Evolutionary conservation across 306 rosid species (phyloP).

Genomic region (Lithocarpus polystachyus): DNA sequence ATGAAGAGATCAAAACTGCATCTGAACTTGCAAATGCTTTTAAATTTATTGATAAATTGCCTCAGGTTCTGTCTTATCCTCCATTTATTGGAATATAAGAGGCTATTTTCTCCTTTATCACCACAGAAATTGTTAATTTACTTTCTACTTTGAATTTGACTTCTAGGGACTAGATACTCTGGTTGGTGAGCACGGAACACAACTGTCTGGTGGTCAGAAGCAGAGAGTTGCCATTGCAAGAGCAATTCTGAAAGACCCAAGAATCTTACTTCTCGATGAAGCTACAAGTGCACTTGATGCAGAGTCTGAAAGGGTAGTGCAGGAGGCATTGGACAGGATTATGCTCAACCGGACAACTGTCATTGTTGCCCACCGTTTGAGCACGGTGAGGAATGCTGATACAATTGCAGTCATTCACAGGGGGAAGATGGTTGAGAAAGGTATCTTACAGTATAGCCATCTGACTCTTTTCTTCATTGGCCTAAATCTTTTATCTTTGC

Average conservation of each 20-base stretch:
- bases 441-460: slow-evolving; percentile 26
- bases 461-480: background rate
- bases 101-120: background rate
- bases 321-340: slow-evolving; percentile 83
- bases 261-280: slow-evolving; percentile 85
- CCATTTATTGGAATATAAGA: background rate
- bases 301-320: slow-evolving; percentile 88
- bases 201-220: slow-evolving; percentile 87
- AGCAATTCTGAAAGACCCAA: slow-evolving; percentile 78
- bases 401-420: slow-evolving; percentile 86
- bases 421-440: slow-evolving; percentile 94
- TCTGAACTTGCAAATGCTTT: slow-evolving; percentile 88
- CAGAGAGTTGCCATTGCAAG: slow-evolving; percentile 92
- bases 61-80: slow-evolving; percentile 52
- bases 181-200: slow-evolving; percentile 95
- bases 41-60: slow-evolving; percentile 79
- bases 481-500: background rate
- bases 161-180: slow-evolving; percentile 72
- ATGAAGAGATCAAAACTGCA: slow-evolving; percentile 69
- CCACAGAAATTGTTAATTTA: slow-evolving; percentile 5
- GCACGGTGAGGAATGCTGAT: slow-evolving; percentile 83
- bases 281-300: slow-evolving; percentile 95
- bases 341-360: slow-evolving; percentile 84
- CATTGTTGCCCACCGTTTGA: slow-evolving; percentile 90
- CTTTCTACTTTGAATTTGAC: background rate